Evolutionary conservation across 2,329 filamentous ascomycete genomes (phyloP).

Genomic region (Epichloe festucae): DNA sequence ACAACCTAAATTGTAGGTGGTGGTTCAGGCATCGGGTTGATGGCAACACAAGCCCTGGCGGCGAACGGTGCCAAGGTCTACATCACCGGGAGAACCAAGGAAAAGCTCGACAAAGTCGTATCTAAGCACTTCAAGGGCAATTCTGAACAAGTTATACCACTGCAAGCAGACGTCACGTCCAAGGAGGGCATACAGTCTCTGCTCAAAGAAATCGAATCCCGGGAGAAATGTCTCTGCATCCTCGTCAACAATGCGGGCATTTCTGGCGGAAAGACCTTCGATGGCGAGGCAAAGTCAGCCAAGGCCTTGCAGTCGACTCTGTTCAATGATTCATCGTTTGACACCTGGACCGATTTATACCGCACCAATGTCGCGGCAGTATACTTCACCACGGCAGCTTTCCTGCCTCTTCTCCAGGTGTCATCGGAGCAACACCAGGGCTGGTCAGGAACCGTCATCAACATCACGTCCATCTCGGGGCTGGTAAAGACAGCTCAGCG

Average conservation of each 20-base stretch:
- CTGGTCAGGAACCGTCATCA: conserved; percentile 49
- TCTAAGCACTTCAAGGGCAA: conserved; percentile 41
- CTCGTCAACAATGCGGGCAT: conserved; percentile 58
- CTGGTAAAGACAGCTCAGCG: conserved; percentile 49
- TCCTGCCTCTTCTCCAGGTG: conserved; percentile 48
- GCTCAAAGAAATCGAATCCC: conserved; percentile 40
- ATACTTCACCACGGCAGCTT: conserved; percentile 50
- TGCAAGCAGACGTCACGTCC: conserved; percentile 49
- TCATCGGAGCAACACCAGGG: conserved; percentile 27
- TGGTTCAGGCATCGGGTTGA: conserved; percentile 53
- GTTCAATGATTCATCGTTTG: conserved; percentile 53
- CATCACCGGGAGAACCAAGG: conserved; percentile 51
- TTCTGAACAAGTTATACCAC: conserved; percentile 43
- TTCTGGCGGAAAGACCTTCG: conserved; percentile 39
- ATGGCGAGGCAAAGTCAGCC: conserved; percentile 33
- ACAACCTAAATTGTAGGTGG: conserved; percentile 21
- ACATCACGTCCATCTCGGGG: conserved; percentile 56
- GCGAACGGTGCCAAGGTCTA: conserved; percentile 58
- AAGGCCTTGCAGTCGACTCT: conserved; percentile 46
- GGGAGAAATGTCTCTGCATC: conserved; percentile 47
- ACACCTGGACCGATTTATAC: conserved; percentile 62
- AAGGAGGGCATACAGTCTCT: conserved; percentile 46
- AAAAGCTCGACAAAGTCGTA: conserved; percentile 48
- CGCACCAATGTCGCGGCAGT: conserved; percentile 62
- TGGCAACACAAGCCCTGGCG: conserved; percentile 55